Percentiles rank a stretch among this genome's conserved stretches.
Conservation (phyloP, 768 basidiomycete species). For the Heimioporus sp. region DNA sequence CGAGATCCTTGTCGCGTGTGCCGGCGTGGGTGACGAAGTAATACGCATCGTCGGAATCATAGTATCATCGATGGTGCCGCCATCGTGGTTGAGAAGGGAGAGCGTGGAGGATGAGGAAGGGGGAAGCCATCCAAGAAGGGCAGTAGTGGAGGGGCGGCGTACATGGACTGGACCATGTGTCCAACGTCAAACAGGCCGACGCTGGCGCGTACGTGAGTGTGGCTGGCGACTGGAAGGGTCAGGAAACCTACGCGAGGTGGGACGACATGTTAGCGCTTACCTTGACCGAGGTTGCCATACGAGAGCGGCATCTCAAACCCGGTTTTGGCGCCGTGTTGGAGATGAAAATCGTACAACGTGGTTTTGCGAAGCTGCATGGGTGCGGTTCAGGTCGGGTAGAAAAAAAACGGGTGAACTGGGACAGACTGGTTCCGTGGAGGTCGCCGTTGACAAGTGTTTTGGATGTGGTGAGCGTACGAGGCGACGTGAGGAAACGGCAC, state of each 20-base stretch:
- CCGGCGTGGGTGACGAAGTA: constrained; percentile 98
- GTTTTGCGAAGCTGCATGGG: constrained; percentile 55
- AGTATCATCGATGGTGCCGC: constrained; percentile 96
- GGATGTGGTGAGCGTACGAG: neutral
- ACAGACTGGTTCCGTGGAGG: constrained; percentile 19
- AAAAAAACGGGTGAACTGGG: neutral
- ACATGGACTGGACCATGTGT: constrained; percentile 97
- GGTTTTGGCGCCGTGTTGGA: constrained; percentile 80
- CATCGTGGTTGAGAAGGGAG: constrained; percentile 83
- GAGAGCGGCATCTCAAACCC: constrained; percentile 92
- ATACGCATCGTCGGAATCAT: constrained; percentile 75
- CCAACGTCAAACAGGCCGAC: constrained; percentile 95
- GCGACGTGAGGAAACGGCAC: neutral
- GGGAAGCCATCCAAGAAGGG: constrained; percentile 86
- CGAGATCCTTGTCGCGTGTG: constrained; percentile 73
- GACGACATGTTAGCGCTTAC: constrained; percentile 37
- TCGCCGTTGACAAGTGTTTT: constrained; percentile 6
- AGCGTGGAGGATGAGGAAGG: constrained; percentile 88
- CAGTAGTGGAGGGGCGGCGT: constrained; percentile 55
- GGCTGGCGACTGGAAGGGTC: constrained; percentile 67
- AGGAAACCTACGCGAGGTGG: neutral
- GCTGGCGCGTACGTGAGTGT: constrained; percentile 79
- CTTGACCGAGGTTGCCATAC: constrained; percentile 81
- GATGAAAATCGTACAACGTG: constrained; percentile 85
- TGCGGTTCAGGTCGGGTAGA: neutral